Percentiles rank a stretch among this genome's conserved stretches.
phyloP scores from a whole-genome alignment of 495 filamentous ascomycete genomes.

The Friedmanniomyces simplex region DNA sequence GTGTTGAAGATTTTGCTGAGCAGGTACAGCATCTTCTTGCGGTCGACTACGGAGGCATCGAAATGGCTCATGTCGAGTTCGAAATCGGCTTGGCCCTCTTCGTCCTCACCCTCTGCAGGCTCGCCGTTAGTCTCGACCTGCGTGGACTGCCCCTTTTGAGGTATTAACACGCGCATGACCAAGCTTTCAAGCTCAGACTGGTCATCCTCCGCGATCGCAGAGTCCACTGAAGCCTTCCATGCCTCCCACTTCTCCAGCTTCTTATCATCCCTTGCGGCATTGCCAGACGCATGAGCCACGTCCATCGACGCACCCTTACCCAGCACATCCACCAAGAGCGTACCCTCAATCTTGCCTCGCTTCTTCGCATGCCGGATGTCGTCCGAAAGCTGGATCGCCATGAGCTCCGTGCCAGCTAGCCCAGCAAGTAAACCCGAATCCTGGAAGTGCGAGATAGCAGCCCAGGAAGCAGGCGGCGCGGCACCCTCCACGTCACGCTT shows the following conservation, averaged over 20 bases:
- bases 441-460: slow-evolving; percentile 6
- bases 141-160: not conserved
- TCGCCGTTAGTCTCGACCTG: not conserved
- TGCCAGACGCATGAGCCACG: not conserved
- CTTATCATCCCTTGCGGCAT: not conserved
- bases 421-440: slow-evolving; percentile 26
- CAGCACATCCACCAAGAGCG: slow-evolving; percentile 26
- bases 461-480: not conserved
- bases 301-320: slow-evolving; percentile 24
- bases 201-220: slow-evolving; percentile 36
- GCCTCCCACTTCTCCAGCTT: slow-evolving; percentile 2
- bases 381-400: slow-evolving; percentile 26
- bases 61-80: not conserved
- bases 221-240: slow-evolving; percentile 33
- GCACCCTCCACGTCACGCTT: slow-evolving; percentile 17
- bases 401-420: slow-evolving; percentile 20
- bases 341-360: slow-evolving; percentile 3
- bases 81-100: no score
- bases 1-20: slow-evolving; percentile 1
- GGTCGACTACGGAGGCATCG: not conserved
- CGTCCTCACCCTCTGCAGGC: not conserved
- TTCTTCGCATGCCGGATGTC: slow-evolving; percentile 19
- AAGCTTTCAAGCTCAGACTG: slow-evolving; percentile 43
- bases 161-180: not conserved
- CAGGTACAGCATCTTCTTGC: not conserved